These are phyloP conservation scores for Candida adriatica DNA, from an alignment of 805 yeast species.

Conservation along the genomic window DNA sequence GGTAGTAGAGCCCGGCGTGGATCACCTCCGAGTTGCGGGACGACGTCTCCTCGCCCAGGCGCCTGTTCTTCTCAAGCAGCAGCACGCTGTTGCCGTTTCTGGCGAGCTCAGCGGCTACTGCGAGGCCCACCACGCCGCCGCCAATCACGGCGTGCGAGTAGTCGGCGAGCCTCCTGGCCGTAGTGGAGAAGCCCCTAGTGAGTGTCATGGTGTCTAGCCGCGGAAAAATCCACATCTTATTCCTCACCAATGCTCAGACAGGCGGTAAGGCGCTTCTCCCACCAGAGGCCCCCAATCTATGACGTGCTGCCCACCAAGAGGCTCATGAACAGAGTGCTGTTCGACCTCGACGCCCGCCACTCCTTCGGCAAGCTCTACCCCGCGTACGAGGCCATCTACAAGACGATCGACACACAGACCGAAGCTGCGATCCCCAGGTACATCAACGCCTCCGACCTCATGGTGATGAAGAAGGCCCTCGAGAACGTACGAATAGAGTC, in stretches of 20 bases:
- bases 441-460: conserved; percentile 49
- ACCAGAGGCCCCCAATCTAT: conserved; percentile 30
- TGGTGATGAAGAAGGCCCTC: conserved; percentile 61
- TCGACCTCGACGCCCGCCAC: conserved; percentile 58
- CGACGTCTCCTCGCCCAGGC: conserved; percentile 74
- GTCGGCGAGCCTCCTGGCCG: conserved; percentile 28
- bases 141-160: conserved; percentile 73
- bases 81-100: conserved; percentile 42
- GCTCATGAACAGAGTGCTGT: conserved; percentile 49
- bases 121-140: conserved; percentile 80
- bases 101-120: conserved; percentile 67
- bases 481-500: conserved; percentile 55
- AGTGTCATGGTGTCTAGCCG: no score
- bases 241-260: not conserved
- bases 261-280: conserved; percentile 8
- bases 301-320: conserved; percentile 54
- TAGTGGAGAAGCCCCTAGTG: conserved; percentile 14
- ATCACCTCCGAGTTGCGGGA: conserved; percentile 90
- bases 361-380: conserved; percentile 49
- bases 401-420: conserved; percentile 30
- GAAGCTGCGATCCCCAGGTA: conserved; percentile 33
- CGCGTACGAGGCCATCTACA: conserved; percentile 44
- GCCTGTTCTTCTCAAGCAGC: conserved; percentile 60
- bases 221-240: no score
- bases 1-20: conserved; percentile 86